These are phyloP conservation scores for Xylaria sp. DNA, from an alignment of 2,329 filamentous ascomycete species.

Conservation along the genomic window DNA sequence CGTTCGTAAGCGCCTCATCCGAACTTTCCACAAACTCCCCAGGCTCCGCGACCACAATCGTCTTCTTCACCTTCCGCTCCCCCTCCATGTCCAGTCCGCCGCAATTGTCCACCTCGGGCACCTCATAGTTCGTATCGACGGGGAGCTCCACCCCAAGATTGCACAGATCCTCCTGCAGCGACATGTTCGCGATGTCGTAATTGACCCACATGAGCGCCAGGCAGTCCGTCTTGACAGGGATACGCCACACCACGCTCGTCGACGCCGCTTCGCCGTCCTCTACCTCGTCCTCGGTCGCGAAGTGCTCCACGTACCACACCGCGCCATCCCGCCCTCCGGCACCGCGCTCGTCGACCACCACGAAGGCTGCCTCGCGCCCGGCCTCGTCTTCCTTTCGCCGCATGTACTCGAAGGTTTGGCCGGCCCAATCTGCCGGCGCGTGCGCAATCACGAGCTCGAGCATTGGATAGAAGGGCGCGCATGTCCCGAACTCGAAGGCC, in stretches of 20 bases:
- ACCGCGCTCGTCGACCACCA: slow-evolving; percentile 39
- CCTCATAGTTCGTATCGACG: slow-evolving; percentile 29
- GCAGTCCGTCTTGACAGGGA: slow-evolving; percentile 39
- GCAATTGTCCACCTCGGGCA: slow-evolving; percentile 26
- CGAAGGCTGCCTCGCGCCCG: slow-evolving; percentile 35
- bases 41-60: slow-evolving; percentile 11
- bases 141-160: slow-evolving; percentile 39
- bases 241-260: slow-evolving; percentile 40
- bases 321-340: slow-evolving; percentile 20
- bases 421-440: slow-evolving; percentile 37
- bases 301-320: slow-evolving; percentile 41
- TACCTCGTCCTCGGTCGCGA: slow-evolving; percentile 37
- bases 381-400: slow-evolving; percentile 39
- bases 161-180: slow-evolving; percentile 39
- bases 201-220: slow-evolving; percentile 38
- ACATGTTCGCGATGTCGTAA: slow-evolving; percentile 42
- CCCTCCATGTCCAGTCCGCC: slow-evolving; percentile 33
- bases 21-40: slow-evolving; percentile 42
- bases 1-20: slow-evolving; percentile 25
- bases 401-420: slow-evolving; percentile 40
- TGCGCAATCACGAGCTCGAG: slow-evolving; percentile 41
- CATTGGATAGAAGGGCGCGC: slow-evolving; percentile 36
- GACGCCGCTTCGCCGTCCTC: slow-evolving; percentile 33
- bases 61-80: background rate
- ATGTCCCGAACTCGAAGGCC: slow-evolving; percentile 40